Conservation (phyloP, 495 filamentous ascomycete genomes). For the Hypoxylon fragiforme region DNA sequence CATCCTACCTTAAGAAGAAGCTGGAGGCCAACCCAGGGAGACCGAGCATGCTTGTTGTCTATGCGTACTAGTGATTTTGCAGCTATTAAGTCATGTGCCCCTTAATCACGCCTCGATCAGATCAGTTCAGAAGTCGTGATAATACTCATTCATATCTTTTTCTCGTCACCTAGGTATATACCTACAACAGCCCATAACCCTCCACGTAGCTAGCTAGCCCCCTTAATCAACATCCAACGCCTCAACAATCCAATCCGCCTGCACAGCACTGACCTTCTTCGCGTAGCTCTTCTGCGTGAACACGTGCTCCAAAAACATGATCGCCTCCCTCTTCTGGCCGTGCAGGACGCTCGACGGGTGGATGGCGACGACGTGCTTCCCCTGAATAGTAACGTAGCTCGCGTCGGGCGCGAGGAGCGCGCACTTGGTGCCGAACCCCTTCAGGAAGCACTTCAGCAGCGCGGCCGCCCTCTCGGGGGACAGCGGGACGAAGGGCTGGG, state of each 20-base stretch:
- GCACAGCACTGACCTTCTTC: constrained; percentile 81
- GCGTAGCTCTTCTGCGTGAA: constrained; percentile 92
- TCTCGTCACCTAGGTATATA: too few species aligned
- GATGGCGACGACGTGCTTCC: constrained; percentile 83
- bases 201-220: too few species aligned
- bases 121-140: too few species aligned
- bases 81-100: too few species aligned
- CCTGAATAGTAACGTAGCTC: constrained; percentile 80
- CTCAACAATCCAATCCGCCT: constrained; percentile 85
- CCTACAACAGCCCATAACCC: too few species aligned
- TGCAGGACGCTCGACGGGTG: constrained; percentile 87
- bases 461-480: constrained; percentile 56
- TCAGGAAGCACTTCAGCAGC: constrained; percentile 79
- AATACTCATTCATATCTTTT: too few species aligned
- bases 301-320: constrained; percentile 95
- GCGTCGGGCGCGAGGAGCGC: constrained; percentile 82
- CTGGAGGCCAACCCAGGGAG: too few species aligned
- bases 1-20: too few species aligned
- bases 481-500: constrained; percentile 51
- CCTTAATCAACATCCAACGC: constrained; percentile 59
- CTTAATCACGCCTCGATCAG: too few species aligned
- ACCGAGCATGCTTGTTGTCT: too few species aligned
- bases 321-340: constrained; percentile 86
- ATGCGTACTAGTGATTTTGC: too few species aligned
- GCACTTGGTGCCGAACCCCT: constrained; percentile 79